Base-by-base conservation (phyloP, 1,139 yeast species). In the Kluyveromyces sp. region DNA sequence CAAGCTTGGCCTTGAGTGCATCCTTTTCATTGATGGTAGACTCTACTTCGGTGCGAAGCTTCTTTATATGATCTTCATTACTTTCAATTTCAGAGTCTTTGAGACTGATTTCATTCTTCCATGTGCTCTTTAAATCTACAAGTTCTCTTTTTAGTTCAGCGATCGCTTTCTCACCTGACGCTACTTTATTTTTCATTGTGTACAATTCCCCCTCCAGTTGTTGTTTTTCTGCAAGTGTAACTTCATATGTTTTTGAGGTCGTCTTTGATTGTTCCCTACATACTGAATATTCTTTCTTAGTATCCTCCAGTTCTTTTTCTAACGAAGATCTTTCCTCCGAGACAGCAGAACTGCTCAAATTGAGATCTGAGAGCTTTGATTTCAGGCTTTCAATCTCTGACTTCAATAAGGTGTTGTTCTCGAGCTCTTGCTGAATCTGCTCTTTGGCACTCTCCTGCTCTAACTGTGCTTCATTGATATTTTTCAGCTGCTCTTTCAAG, bases 371-470 rank as follows among this genome's bases (percentile, higher is more conserved):
- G 9, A 22, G 8, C 9, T 26, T 15, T 25, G 32, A n/a, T 19
- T 33, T 37, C 19, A 32, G 30, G 2, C n/a, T 29, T 13, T 16
- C 12, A 9, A 20, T 31, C 22, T 41, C 30, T 6, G 18, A 25
- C 3, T 41, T 43, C 33, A 45, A 34, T 11, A 18, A 39, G 3
- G 30, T 15, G 2, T 29, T 22, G n/a, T 43, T 36, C 6, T 39
- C 19, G 2, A 33, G 36, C 7, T 22, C 26, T 22, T 22, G 26
- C 9, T 22, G 8, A 22, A 22, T 6, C 9, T 22, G 26, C 26
- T 6, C 9, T 22, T 22, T 22, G 8, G 26, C 9, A 6, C 9
- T 22, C 9, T 22, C 26, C 26, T 6, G 26, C 9, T 22, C 26
- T 22, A 9, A 22, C 26, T 22, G 26, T 9, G 6, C 9, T 22